A percentile compares a stretch with the other conserved stretches of the same genome.
phyloP scores from a whole-genome alignment of 768 basidiomycete genomes.

The Cystofilobasidium capitatum region DNA sequence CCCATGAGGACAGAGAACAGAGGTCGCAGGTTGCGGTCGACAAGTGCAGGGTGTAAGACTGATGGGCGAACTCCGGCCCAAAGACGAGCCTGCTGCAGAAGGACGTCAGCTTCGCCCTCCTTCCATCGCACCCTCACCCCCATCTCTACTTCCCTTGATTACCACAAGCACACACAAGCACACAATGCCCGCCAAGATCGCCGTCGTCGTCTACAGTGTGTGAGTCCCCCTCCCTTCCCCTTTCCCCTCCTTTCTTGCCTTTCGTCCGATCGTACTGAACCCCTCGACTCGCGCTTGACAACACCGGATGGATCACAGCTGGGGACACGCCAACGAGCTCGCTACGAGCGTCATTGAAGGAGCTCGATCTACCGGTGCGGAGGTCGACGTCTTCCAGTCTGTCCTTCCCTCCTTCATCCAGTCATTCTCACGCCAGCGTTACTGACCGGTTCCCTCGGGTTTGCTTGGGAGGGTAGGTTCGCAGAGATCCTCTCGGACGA shows the following conservation, averaged over 20 bases:
- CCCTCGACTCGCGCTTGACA: background rate
- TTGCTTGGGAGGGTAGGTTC: background rate
- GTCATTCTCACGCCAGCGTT: too few relatives aligned
- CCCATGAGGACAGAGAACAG: too few relatives aligned
- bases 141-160: too few relatives aligned
- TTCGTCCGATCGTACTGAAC: background rate
- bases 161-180: too few relatives aligned
- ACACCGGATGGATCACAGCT: background rate
- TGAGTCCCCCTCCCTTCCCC: background rate
- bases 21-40: too few relatives aligned
- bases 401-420: background rate
- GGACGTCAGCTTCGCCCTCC: too few relatives aligned
- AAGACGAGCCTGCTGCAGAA: too few relatives aligned
- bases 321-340: background rate
- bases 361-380: background rate
- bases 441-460: too few relatives aligned
- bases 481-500: background rate
- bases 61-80: too few relatives aligned
- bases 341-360: background rate
- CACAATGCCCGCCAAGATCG: conserved; percentile 7
- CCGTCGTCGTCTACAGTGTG: background rate
- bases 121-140: too few relatives aligned
- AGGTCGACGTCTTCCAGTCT: background rate
- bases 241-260: too few relatives aligned
- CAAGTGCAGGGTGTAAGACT: too few relatives aligned